Base-by-base conservation (phyloP, 169 alveolate genomes). In the Cryptosporidium sp. region DNA sequence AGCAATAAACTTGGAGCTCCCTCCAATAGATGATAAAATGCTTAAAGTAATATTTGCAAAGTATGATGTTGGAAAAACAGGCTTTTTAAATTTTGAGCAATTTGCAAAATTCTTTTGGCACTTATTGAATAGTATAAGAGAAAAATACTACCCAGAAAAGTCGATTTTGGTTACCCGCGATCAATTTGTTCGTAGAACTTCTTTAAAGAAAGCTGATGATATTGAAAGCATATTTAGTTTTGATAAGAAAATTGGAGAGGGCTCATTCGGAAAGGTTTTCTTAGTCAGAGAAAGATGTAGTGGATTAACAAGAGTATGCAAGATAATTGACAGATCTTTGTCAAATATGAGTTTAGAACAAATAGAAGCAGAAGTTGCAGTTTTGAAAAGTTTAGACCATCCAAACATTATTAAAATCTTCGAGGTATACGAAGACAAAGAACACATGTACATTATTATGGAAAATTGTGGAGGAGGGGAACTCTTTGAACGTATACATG, bases 401-500 rank as follows among this genome's bases (percentile, higher is more conserved):
- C 98, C 98, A 56, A 96, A 95, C 73, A 95, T 96, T 52, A 93
- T 96, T 14, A 96, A 96, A 86, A 94, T 97, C 61, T 95, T 93
- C 58, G 98, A 97, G 92, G 96, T 96, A 18, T 97, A 94, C 91
- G 99, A 97, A 93, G 99, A 97, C 60, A 91, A 75, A 75, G 95
- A 96, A 42, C 95, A 94, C 84, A 94, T 97, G 23, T 97, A 97
- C 92, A 93, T 97, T 87, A 97, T 97, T 42, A 94, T 97, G 97
- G 99, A 97, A 92, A 92, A 95, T 68, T 95, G 97, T 70, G 92
- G 91, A 37, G 99, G 99, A 23, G 99, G 99, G 31, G 99, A 98
- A 93, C 94, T 98, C 56, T 97, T 98, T 70, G 99, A 97, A 87
- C 96, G 98, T 85, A 98, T 98, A 39, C 94, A 91, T 71, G 98